Percentiles rank a stretch among this genome's conserved stretches.
phyloP scores from a whole-genome alignment of 805 yeast genomes.

The Candida oleophila region DNA sequence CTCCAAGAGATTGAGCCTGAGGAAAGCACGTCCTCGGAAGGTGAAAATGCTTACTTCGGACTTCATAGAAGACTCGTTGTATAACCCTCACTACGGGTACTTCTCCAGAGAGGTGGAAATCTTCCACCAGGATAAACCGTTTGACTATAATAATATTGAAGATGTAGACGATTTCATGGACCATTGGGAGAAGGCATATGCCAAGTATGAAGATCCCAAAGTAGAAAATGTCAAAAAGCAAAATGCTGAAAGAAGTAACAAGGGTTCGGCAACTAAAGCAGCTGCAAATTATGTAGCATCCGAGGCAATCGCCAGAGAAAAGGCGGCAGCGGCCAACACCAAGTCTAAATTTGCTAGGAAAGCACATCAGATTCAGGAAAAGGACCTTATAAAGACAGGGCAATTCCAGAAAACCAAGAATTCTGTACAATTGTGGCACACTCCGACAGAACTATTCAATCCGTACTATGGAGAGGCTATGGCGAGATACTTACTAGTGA shows the following conservation, averaged over 20 bases:
- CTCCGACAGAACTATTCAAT: conserved; percentile 82
- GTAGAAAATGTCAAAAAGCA: neutral
- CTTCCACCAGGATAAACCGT: conserved; percentile 64
- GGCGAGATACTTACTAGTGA: conserved; percentile 73
- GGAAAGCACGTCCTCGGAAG: conserved; percentile 51
- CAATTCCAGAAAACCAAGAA: conserved; percentile 23
- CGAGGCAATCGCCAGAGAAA: neutral
- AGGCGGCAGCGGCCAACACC: conserved; percentile 5
- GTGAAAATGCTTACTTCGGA: conserved; percentile 75
- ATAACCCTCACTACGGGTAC: conserved; percentile 81
- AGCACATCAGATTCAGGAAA: conserved; percentile 25
- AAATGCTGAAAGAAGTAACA: neutral
- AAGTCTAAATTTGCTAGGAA: conserved; percentile 27
- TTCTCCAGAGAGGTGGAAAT: conserved; percentile 77
- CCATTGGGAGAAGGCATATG: conserved; percentile 64
- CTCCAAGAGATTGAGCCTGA: conserved; percentile 30
- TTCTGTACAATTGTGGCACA: conserved; percentile 78
- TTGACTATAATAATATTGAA: conserved; percentile 54
- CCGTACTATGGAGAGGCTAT: conserved; percentile 85
- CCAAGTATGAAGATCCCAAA: conserved; percentile 42
- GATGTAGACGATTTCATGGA: conserved; percentile 71
- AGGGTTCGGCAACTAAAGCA: neutral
- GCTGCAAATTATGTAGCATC: neutral
- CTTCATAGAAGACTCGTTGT: conserved; percentile 81
- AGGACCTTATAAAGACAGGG: conserved; percentile 13